Evolutionary conservation across 176 grass and related monocot species (phyloP), one percentile per base, ranked within the genome.

Genomic region (Musa troglodytarum): DNA sequence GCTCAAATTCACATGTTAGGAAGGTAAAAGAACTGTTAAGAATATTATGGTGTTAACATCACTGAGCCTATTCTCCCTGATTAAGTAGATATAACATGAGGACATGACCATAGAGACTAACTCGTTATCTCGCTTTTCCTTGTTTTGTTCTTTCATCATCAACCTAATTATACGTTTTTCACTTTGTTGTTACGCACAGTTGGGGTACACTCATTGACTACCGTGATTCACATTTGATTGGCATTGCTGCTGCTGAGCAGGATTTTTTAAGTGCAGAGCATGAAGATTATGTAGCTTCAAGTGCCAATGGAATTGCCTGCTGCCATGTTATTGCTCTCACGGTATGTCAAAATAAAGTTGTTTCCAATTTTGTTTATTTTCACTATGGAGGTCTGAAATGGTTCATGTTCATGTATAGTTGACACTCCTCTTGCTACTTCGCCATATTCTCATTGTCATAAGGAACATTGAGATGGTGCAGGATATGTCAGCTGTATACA

Each of bases 161-260:
- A 53, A 54, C n/a, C 14, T 75, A 63, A 56, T 11, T 13, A 53
- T 77, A 20, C 61, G 8, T 53, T 66, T 0, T 79, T 23, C 19
- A 74, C 24, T 71, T 56, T 65, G 16, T 82, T 53, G 81, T 67
- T 81, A 98, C 90, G 80, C 88, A 87, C 81, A 90, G 81, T 76
- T 93, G 88, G 94, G 86, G 83, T 26, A 76, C 81, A 11, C 84
- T 78, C 52, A 86, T 98, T 19, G 94, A 92, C 82, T 79, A 85
- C 53, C 88, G 82, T 59, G 90, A 98, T 58, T 91, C 88, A 49
- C 86, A 99, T 82, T 99, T 94, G 71, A 85, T 99, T 10, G 90
- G 86, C 28, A 94, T 99, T 74, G 86, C 95, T 67, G 92, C 93
- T 13, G 88, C 86, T 53, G 90, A 99, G 81, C 95, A 99, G 72